Evolutionary conservation across 768 basidiomycete species (phyloP), one percentile per base, ranked within the genome.

Genomic region (Collybia mongolica): DNA sequence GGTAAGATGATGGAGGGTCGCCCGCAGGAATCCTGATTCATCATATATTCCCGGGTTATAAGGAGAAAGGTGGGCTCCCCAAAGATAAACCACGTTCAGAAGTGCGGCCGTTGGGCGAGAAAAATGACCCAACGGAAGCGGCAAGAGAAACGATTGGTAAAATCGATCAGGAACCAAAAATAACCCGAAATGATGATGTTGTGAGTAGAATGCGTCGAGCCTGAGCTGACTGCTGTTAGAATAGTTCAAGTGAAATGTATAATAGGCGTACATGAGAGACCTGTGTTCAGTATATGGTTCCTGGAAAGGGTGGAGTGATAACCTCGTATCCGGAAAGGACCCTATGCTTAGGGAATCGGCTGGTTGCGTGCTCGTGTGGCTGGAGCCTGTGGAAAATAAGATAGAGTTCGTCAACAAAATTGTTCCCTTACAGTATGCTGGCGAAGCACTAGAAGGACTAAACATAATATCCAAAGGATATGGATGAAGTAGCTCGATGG

Each of bases 161-260:
- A 84, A 77, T 24, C 81, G 74, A 8, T 72, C 49, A 5, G 65
- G 59, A 48, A 73, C 65, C 49, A 91, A 77, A 64, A 89, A 90
- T 59, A 90, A 82, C 4, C 85, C 85, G 49, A 88, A 74, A 56
- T 82, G 76, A 28, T 71, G 61, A 0, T 79, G 74, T 54, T 87
- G 74, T 15, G 77, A 78, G 9, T 83, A 61, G 59, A 92, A 83
- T 20, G 69, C 69, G 58, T 83, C 79, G 2, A 86, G 62, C 35
- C 86, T 88, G 43, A 3, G 2, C 9, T 3, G 32, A 14, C 9
- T 9, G 5, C 11, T 14, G 11, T 32, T 32, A 11, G 11, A 32
- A 14, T 11, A 32, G 32, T 32, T 32, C 9, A 15, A 32, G 11
- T 39, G 50, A 44, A 49, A 50, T 20, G 24, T 22, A 44, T 39